These are phyloP conservation scores for Claviceps purpurea DNA, from an alignment of 2,329 filamentous ascomycete species.

Conservation along the genomic window DNA sequence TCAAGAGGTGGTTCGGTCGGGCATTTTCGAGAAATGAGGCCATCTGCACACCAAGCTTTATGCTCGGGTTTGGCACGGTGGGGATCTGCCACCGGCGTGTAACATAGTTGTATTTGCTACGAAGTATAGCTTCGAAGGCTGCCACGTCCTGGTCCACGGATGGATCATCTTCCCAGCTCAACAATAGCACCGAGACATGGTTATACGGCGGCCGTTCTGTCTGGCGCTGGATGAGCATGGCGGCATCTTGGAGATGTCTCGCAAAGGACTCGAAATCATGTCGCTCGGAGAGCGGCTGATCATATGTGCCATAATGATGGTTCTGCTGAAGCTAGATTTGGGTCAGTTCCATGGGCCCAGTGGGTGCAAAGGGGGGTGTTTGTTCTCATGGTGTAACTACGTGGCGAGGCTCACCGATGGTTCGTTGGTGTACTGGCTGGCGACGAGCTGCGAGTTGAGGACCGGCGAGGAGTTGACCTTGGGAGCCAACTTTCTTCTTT, in stretches of 20 bases:
- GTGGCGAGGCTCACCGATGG: conserved; percentile 4
- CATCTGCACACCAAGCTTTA: conserved; percentile 48
- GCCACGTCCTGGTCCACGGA: conserved; percentile 39
- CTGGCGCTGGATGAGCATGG: conserved; percentile 52
- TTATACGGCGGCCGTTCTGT: conserved; percentile 44
- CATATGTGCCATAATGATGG: conserved; percentile 24
- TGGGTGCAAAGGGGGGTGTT: not conserved
- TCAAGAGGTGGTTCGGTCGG: conserved; percentile 44
- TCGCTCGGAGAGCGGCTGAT: conserved; percentile 31
- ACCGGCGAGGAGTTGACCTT: conserved; percentile 23
- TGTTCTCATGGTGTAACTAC: not conserved
- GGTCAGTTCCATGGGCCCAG: not conserved
- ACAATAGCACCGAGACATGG: conserved; percentile 44
- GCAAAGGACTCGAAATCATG: conserved; percentile 55
- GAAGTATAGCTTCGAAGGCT: conserved; percentile 43
- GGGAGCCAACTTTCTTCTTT: conserved; percentile 31
- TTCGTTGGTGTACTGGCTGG: conserved; percentile 3
- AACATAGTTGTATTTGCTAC: conserved; percentile 45
- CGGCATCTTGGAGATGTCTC: conserved; percentile 53
- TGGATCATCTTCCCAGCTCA: conserved; percentile 50
- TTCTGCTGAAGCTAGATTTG: conserved; percentile 8
- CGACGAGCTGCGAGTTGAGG: conserved; percentile 16
- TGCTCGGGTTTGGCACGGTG: conserved; percentile 42
- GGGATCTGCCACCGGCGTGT: conserved; percentile 50
- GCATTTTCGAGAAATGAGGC: conserved; percentile 46